These are phyloP conservation scores for Leccinum variicolor DNA, from an alignment of 768 basidiomycete species.

Conservation along the genomic window DNA sequence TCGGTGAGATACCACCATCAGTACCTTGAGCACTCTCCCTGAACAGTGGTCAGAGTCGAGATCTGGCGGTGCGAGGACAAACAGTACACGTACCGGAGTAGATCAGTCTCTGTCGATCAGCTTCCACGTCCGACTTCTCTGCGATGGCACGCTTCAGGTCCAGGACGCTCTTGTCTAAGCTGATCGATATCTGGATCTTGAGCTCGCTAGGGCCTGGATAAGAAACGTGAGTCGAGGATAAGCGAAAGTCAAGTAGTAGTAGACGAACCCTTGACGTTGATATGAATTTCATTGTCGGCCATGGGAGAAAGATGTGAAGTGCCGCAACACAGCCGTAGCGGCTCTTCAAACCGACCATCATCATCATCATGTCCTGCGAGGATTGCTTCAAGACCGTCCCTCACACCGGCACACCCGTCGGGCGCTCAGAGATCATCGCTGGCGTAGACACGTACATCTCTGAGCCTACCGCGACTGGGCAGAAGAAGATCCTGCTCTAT, in stretches of 20 bases:
- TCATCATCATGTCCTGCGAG: constrained; percentile 40
- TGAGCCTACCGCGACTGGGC: constrained; percentile 34
- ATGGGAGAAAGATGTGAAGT: constrained; percentile 30
- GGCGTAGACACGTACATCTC: constrained; percentile 54
- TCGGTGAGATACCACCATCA: neutral
- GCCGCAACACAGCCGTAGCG: constrained; percentile 7
- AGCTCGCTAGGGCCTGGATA: constrained; percentile 79
- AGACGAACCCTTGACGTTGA: constrained; percentile 63
- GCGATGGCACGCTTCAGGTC: constrained; percentile 93
- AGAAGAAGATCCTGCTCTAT: constrained; percentile 51
- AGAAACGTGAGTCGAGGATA: too few species aligned
- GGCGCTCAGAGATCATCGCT: constrained; percentile 31
- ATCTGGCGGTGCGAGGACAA: neutral
- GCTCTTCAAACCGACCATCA: neutral
- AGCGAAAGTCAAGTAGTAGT: neutral
- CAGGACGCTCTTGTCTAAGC: constrained; percentile 76
- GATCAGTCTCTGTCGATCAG: constrained; percentile 86
- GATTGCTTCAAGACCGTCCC: constrained; percentile 52
- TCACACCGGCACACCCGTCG: constrained; percentile 46
- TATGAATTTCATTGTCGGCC: constrained; percentile 58
- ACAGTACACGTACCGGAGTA: constrained; percentile 66
- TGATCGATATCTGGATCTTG: constrained; percentile 85
- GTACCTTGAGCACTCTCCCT: constrained; percentile 75
- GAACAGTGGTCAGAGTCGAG: neutral
- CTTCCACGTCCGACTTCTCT: constrained; percentile 77